Conservation (phyloP, 345 rosid genomes). For the Stellera chamaejasme region DNA sequence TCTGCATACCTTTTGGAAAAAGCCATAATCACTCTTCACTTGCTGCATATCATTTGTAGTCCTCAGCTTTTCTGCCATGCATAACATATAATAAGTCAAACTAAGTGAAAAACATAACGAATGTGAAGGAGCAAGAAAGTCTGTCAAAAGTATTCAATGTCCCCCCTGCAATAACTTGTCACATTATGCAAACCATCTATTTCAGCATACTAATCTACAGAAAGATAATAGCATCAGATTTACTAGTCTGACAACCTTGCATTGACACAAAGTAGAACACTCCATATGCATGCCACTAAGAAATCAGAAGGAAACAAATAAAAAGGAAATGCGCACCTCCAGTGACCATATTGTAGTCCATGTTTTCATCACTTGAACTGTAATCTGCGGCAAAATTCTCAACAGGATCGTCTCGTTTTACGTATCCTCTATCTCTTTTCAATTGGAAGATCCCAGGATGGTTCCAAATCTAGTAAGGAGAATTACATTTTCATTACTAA, state of each 20-base stretch:
- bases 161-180: neutral
- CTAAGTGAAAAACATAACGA: neutral
- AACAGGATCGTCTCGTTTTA: constrained; percentile 56
- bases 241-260: neutral
- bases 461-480: constrained; percentile 77
- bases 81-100: constrained; percentile 2
- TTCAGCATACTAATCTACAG: neutral
- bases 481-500: constrained; percentile 7
- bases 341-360: constrained; percentile 52
- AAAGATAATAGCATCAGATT: neutral
- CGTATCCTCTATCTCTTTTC: constrained; percentile 57
- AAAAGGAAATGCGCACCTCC: constrained; percentile 51
- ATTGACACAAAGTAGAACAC: neutral
- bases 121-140: constrained; percentile 1
- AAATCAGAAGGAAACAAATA: neutral
- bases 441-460: constrained; percentile 97
- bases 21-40: constrained; percentile 48
- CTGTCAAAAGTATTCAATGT: neutral
- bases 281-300: neutral
- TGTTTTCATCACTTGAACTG: constrained; percentile 92
- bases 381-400: constrained; percentile 75
- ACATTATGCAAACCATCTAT: neutral
- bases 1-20: constrained; percentile 55
- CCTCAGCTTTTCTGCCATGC: constrained; percentile 50
- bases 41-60: constrained; percentile 37